These are phyloP conservation scores for Plasmodium reichenowi DNA, from an alignment of 169 alveolate genomes.

Conservation along the genomic window DNA sequence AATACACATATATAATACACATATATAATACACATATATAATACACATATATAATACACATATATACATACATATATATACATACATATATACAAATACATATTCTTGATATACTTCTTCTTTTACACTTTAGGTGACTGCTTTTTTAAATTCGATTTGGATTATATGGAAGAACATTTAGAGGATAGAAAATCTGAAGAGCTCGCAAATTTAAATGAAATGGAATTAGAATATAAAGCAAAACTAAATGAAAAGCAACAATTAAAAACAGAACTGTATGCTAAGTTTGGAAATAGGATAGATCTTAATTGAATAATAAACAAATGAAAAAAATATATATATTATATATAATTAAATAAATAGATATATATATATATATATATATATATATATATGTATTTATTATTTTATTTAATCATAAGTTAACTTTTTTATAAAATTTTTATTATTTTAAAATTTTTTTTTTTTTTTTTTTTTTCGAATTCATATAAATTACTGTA, in stretches of 20 bases:
- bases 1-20: too few species aligned
- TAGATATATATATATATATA: neutral
- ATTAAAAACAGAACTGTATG: constrained; percentile 74
- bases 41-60: neutral
- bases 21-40: neutral
- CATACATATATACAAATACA: neutral
- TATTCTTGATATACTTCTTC: neutral
- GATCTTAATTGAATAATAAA: constrained; percentile 43
- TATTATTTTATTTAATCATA: too few species aligned
- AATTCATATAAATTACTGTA: too few species aligned
- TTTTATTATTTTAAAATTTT: too few species aligned
- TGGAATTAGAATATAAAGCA: constrained; percentile 62
- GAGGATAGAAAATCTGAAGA: constrained; percentile 40
- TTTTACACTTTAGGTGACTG: constrained; percentile 43
- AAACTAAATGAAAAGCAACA: constrained; percentile 43
- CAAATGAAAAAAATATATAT: too few species aligned
- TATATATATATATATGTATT: neutral
- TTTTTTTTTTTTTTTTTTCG: too few species aligned
- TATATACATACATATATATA: too few species aligned
- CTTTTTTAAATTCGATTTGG: constrained; percentile 52
- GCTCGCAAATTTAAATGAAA: constrained; percentile 35
- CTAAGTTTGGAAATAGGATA: constrained; percentile 74
- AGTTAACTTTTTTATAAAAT: too few species aligned
- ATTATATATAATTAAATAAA: too few species aligned
- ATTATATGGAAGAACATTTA: constrained; percentile 48